Evolutionary conservation across 2,329 filamentous ascomycete genomes (phyloP).

Genomic region (Teratosphaeria nubilosa): DNA sequence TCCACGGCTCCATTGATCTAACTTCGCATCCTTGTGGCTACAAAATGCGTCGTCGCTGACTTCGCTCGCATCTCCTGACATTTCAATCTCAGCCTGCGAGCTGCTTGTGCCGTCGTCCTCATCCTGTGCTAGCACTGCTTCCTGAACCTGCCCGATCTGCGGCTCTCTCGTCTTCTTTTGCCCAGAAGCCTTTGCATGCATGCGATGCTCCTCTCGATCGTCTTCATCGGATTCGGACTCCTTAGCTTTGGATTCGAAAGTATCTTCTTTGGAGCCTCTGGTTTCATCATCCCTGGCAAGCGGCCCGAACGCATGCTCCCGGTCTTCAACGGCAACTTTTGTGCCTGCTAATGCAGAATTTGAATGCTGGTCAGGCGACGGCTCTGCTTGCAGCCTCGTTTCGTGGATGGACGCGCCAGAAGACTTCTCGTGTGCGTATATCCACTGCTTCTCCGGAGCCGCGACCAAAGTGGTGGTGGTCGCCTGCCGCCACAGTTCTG

Average conservation of each 20-base stretch:
- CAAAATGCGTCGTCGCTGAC: background rate
- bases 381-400: background rate
- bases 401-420: background rate
- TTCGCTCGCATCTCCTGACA: background rate
- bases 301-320: background rate
- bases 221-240: background rate
- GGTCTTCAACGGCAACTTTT: background rate
- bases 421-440: background rate
- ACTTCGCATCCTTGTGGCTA: background rate
- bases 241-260: background rate
- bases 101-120: background rate
- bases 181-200: background rate
- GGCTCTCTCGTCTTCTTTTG: background rate
- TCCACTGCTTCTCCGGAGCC: constrained; percentile 1
- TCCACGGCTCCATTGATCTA: background rate
- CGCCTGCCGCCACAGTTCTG: background rate
- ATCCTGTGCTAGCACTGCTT: background rate
- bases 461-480: constrained; percentile 1
- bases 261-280: background rate
- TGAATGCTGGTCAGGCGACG: background rate
- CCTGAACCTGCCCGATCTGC: background rate
- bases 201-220: background rate
- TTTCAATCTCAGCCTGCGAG: background rate
- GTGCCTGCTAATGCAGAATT: background rate
- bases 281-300: background rate